Conservation (phyloP, 192 early-diverging fungal species). For the Entomortierella chlamydospora region DNA sequence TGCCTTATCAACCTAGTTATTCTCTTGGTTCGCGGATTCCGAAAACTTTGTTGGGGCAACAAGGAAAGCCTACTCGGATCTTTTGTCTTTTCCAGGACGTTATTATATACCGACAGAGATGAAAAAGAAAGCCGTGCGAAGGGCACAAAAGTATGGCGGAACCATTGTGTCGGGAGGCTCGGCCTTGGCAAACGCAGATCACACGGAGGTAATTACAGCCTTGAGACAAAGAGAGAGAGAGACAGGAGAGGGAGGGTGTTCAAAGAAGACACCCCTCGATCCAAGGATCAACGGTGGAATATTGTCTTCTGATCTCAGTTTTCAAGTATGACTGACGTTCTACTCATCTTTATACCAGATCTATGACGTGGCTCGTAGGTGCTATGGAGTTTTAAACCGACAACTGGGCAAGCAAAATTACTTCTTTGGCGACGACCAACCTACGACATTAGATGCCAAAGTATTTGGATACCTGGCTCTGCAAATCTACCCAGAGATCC, state of each 20-base stretch:
- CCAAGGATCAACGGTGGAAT: too few relatives aligned
- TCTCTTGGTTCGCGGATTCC: constrained; percentile 83
- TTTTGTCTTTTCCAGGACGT: constrained; percentile 75
- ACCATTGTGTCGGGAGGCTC: constrained; percentile 31
- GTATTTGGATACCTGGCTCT: constrained; percentile 87
- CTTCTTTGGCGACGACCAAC: constrained; percentile 78
- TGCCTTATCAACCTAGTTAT: constrained; percentile 60
- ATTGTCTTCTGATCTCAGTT: too few relatives aligned
- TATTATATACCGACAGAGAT: constrained; percentile 79
- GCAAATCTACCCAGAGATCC: constrained; percentile 79
- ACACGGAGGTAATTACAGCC: constrained; percentile 23
- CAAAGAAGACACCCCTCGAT: background rate
- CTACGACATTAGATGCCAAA: constrained; percentile 85
- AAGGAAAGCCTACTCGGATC: constrained; percentile 76
- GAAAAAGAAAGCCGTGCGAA: constrained; percentile 70
- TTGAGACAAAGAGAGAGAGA: background rate
- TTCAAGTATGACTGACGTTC: background rate
- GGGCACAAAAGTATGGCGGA: constrained; percentile 69
- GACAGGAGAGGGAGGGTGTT: too few relatives aligned
- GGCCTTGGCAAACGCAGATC: constrained; percentile 2
- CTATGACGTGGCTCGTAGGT: constrained; percentile 73
- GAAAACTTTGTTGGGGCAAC: constrained; percentile 81
- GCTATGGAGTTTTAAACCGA: constrained; percentile 69
- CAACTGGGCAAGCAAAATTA: constrained; percentile 80
- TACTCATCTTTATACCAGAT: constrained; percentile 55